Conservation (phyloP, 2,329 filamentous ascomycete genomes). For the Penicillium sp. region DNA sequence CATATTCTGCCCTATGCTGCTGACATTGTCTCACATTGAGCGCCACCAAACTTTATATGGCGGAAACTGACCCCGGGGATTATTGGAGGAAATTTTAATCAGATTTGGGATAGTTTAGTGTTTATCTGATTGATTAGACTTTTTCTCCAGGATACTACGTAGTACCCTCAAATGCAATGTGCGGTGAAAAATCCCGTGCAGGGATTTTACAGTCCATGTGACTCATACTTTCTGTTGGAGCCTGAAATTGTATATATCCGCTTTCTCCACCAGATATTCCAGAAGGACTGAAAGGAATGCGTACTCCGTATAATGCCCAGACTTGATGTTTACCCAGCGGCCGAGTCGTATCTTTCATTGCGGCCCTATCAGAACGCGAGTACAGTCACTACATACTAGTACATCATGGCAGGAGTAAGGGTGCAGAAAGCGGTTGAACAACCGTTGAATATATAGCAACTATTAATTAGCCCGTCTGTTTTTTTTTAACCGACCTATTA, state of each 20-base stretch:
- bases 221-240: neutral
- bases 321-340: neutral
- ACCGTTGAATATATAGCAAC: neutral
- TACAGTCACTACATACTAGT: neutral
- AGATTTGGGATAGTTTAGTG: neutral
- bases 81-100: neutral
- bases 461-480: neutral
- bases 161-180: neutral
- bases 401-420: neutral
- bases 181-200: neutral
- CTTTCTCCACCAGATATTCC: too few species aligned
- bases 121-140: slow-evolving; percentile 6
- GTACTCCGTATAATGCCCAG: neutral
- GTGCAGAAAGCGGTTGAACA: neutral
- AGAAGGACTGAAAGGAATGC: neutral
- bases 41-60: neutral
- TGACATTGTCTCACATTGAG: neutral
- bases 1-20: neutral
- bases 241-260: neutral
- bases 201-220: neutral
- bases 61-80: neutral
- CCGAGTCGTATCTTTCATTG: neutral
- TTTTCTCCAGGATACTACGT: too few species aligned
- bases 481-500: too few species aligned
- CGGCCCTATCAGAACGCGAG: neutral